Percentiles rank a stretch among this genome's conserved stretches.
Evolutionary conservation across 805 yeast species (phyloP).

Genomic region (Blastobotrys muscicola): DNA sequence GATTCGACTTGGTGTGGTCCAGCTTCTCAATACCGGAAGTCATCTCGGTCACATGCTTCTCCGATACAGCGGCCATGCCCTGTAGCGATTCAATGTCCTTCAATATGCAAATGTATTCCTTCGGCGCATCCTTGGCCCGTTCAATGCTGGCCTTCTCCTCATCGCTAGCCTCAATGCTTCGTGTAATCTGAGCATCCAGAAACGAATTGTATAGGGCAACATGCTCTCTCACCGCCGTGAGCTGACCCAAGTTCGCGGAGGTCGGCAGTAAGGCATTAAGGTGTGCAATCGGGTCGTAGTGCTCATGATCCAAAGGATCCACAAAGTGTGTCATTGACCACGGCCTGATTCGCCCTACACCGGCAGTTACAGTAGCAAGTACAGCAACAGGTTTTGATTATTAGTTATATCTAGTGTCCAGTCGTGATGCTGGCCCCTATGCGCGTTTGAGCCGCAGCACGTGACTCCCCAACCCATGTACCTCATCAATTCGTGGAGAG

Average conservation of each 20-base stretch:
- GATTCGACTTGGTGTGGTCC: slow-evolving; percentile 75
- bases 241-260: slow-evolving; percentile 40
- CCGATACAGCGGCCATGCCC: slow-evolving; percentile 44
- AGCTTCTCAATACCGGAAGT: slow-evolving; percentile 69
- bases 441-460: too few species aligned
- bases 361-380: background rate
- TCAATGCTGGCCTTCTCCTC: slow-evolving; percentile 15
- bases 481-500: too few species aligned
- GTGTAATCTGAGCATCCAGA: slow-evolving; percentile 37
- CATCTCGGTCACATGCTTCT: slow-evolving; percentile 51
- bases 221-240: slow-evolving; percentile 42
- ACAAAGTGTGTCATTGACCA: background rate
- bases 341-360: background rate
- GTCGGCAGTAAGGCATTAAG: slow-evolving; percentile 40
- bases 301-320: slow-evolving; percentile 26
- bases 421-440: too few species aligned
- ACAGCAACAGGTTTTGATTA: background rate
- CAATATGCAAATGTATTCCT: slow-evolving; percentile 30
- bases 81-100: slow-evolving; percentile 40
- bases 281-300: slow-evolving; percentile 48
- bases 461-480: too few species aligned
- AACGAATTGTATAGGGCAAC: slow-evolving; percentile 42
- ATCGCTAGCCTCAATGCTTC: slow-evolving; percentile 31
- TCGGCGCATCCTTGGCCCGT: slow-evolving; percentile 22
- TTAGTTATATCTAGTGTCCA: background rate